These are phyloP conservation scores for Gymnopilus dilepis DNA, from an alignment of 768 basidiomycete genomes.

Conservation along the genomic window DNA sequence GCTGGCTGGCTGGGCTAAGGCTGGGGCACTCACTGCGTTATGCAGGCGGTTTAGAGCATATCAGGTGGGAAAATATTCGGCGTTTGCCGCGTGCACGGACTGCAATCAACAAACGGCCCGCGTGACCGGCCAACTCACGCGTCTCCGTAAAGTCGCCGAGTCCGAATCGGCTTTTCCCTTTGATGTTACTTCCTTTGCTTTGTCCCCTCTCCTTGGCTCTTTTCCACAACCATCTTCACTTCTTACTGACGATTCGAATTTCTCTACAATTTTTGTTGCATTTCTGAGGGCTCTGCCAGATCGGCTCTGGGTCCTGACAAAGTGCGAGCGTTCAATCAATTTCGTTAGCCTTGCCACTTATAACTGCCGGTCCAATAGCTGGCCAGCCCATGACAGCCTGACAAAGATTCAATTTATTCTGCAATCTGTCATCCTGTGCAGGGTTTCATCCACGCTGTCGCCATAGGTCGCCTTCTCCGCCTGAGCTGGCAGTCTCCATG, in stretches of 20 bases:
- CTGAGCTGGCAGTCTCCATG: neutral
- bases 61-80: constrained; percentile 33
- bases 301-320: too few relatives aligned
- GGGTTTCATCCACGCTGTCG: constrained; percentile 3
- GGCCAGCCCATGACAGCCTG: neutral
- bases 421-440: neutral
- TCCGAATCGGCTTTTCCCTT: neutral
- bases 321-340: neutral
- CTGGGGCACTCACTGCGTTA: constrained; percentile 26
- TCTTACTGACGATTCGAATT: too few relatives aligned
- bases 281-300: too few relatives aligned
- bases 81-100: constrained; percentile 33
- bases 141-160: neutral
- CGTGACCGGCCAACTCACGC: constrained; percentile 11
- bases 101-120: constrained; percentile 28
- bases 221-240: too few relatives aligned
- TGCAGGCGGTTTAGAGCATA: constrained; percentile 22
- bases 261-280: too few relatives aligned
- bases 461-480: neutral
- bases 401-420: neutral
- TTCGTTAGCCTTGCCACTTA: neutral
- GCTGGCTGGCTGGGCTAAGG: constrained; percentile 33
- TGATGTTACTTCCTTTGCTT: neutral
- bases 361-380: constrained; percentile 5
- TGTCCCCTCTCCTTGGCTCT: too few relatives aligned